phyloP scores from a whole-genome alignment of 2,329 filamentous ascomycete genomes.

The Cercospora citrullina region DNA sequence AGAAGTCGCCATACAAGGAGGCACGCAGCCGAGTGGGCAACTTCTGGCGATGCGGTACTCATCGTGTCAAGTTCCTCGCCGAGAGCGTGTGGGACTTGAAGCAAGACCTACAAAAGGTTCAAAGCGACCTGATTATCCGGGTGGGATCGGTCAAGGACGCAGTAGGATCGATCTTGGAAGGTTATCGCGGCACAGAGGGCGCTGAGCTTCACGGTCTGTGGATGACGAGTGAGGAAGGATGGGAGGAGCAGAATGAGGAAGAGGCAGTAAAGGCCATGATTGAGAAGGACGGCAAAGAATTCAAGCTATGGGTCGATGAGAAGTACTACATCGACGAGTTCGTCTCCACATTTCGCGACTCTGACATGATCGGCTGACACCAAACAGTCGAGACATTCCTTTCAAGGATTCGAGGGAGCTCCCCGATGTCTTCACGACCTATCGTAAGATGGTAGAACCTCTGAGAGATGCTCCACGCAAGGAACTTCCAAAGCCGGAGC shows the following conservation, averaged over 20 bases:
- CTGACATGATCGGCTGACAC: neutral
- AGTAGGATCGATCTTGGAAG: slow-evolving; percentile 57
- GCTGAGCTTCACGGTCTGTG: slow-evolving; percentile 64
- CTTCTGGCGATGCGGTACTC: slow-evolving; percentile 73
- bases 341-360: slow-evolving; percentile 40
- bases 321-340: slow-evolving; percentile 81
- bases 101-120: slow-evolving; percentile 57
- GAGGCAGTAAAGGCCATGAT: slow-evolving; percentile 56
- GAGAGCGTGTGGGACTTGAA: slow-evolving; percentile 75
- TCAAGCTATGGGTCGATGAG: slow-evolving; percentile 69
- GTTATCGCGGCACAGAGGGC: slow-evolving; percentile 40
- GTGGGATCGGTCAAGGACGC: slow-evolving; percentile 63
- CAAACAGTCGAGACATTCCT: slow-evolving; percentile 60
- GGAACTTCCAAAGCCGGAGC: slow-evolving; percentile 55
- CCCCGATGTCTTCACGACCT: slow-evolving; percentile 74
- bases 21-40: slow-evolving; percentile 64
- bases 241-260: slow-evolving; percentile 69
- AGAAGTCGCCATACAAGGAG: slow-evolving; percentile 65
- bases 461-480: slow-evolving; percentile 64
- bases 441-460: slow-evolving; percentile 71
- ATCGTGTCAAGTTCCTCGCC: slow-evolving; percentile 70
- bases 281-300: slow-evolving; percentile 55
- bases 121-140: slow-evolving; percentile 63
- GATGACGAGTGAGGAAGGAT: slow-evolving; percentile 70
- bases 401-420: slow-evolving; percentile 60